phyloP scores from a whole-genome alignment of 1,284 basidiomycete species.

The Cryptococcus sp. region DNA sequence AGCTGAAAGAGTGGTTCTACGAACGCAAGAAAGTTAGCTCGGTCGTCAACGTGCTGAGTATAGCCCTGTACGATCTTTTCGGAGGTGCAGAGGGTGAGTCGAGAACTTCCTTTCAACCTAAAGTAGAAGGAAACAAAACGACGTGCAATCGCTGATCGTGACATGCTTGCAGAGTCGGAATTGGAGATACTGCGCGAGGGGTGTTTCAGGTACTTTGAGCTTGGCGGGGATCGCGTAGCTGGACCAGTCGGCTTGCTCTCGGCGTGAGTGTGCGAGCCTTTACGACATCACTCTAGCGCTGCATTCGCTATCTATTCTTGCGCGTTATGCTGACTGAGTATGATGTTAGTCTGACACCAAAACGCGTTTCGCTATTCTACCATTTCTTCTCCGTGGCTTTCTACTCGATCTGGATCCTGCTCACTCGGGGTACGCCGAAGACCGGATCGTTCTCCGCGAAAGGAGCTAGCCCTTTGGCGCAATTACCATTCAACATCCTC shows the following conservation, averaged over 20 bases:
- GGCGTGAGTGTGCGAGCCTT: slow-evolving; percentile 60
- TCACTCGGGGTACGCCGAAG: slow-evolving; percentile 63
- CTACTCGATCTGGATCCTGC: slow-evolving; percentile 85
- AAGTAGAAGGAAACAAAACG: background rate
- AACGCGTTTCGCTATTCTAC: slow-evolving; percentile 73
- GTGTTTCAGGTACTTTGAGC: slow-evolving; percentile 97
- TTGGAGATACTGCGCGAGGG: slow-evolving; percentile 84
- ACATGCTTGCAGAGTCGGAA: slow-evolving; percentile 21
- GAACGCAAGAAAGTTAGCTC: slow-evolving; percentile 73
- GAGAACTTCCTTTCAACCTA: background rate
- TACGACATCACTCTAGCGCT: background rate
- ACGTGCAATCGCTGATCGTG: slow-evolving; percentile 1
- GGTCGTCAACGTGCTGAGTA: slow-evolving; percentile 85
- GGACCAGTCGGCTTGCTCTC: slow-evolving; percentile 87
- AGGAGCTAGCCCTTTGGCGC: slow-evolving; percentile 54
- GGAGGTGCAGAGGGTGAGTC: slow-evolving; percentile 76
- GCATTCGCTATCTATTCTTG: slow-evolving; percentile 1
- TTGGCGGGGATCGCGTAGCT: slow-evolving; percentile 82
- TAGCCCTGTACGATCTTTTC: slow-evolving; percentile 90
- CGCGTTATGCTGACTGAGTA: background rate
- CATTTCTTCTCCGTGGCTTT: slow-evolving; percentile 97
- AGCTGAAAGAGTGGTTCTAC: slow-evolving; percentile 79
- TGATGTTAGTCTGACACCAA: slow-evolving; percentile 61
- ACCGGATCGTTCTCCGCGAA: slow-evolving; percentile 8
- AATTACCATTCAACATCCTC: slow-evolving; percentile 64